phyloP scores from a whole-genome alignment of 768 basidiomycete species.

The Trametes cingulata region DNA sequence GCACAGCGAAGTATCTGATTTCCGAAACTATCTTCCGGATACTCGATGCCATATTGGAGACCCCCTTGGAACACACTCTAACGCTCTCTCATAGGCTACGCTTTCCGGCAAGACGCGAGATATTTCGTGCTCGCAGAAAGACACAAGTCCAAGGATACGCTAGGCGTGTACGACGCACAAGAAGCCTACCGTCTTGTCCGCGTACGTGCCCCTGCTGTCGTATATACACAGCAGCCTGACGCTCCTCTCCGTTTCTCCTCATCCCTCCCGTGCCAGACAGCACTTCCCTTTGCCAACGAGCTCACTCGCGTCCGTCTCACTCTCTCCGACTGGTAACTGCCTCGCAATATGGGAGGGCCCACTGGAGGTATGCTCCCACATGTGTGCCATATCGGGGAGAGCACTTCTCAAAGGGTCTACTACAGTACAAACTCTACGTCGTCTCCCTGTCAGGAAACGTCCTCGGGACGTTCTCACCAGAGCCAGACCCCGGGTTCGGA shows the following conservation, averaged over 20 bases:
- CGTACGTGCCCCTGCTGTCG: conserved; percentile 42
- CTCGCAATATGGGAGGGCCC: conserved; percentile 84
- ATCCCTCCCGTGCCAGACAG: conserved; percentile 40
- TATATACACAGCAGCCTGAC: neutral
- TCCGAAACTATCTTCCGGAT: too few relatives aligned
- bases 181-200: conserved; percentile 72
- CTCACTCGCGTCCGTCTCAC: conserved; percentile 65
- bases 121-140: conserved; percentile 88
- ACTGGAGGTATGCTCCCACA: conserved; percentile 59
- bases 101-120: conserved; percentile 76
- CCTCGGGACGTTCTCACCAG: conserved; percentile 67
- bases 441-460: conserved; percentile 65
- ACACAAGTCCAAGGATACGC: conserved; percentile 85
- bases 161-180: conserved; percentile 79
- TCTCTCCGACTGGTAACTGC: conserved; percentile 77
- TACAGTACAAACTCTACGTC: conserved; percentile 75
- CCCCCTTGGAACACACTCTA: neutral
- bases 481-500: conserved; percentile 80
- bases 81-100: conserved; percentile 53
- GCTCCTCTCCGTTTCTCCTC: too few relatives aligned
- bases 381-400: neutral
- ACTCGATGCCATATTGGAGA: too few relatives aligned
- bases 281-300: conserved; percentile 82
- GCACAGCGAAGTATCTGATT: too few relatives aligned
- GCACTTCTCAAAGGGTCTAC: neutral